These are phyloP conservation scores for Phytophthora citrophthora DNA, from an alignment of 352 stramenopile species.

Conservation along the genomic window DNA sequence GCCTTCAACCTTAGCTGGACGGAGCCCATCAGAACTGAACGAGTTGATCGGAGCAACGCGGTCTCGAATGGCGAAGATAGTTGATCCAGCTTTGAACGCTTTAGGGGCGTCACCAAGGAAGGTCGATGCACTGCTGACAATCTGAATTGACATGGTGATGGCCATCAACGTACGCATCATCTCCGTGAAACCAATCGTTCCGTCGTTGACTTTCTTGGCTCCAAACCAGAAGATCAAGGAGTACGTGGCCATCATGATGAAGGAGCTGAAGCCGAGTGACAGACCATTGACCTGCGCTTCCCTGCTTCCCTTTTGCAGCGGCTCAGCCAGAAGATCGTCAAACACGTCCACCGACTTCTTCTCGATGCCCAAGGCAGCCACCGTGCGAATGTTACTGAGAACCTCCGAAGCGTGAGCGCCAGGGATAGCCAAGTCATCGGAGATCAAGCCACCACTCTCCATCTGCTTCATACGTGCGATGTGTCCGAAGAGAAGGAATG, in stretches of 20 bases:
- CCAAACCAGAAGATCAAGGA: constrained; percentile 74
- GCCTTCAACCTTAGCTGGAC: constrained; percentile 29
- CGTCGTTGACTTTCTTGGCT: constrained; percentile 48
- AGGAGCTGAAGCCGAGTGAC: constrained; percentile 76
- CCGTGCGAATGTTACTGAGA: constrained; percentile 57
- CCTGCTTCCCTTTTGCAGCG: constrained; percentile 31
- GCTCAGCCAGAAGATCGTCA: constrained; percentile 27
- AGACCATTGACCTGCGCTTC: constrained; percentile 53
- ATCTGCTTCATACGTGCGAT: constrained; percentile 48
- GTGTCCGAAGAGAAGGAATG: constrained; percentile 58
- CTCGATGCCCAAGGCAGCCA: constrained; percentile 50
- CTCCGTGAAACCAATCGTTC: constrained; percentile 45
- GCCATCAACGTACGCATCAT: constrained; percentile 63
- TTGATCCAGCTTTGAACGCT: constrained; percentile 59
- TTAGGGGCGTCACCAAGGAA: constrained; percentile 68
- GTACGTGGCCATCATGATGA: constrained; percentile 57
- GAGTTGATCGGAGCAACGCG: constrained; percentile 47
- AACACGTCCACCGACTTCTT: constrained; percentile 32
- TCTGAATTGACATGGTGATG: constrained; percentile 55
- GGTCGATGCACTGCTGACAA: constrained; percentile 32
- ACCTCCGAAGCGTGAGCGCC: constrained; percentile 57
- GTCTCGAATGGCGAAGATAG: constrained; percentile 47
- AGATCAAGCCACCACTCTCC: constrained; percentile 17
- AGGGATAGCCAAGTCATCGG: constrained; percentile 35
- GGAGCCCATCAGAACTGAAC: constrained; percentile 32